A percentile compares a stretch with the other conserved stretches of the same genome.
Conservation (phyloP, 2,329 filamentous ascomycete species). For the Sclerotinia spermophila region DNA sequence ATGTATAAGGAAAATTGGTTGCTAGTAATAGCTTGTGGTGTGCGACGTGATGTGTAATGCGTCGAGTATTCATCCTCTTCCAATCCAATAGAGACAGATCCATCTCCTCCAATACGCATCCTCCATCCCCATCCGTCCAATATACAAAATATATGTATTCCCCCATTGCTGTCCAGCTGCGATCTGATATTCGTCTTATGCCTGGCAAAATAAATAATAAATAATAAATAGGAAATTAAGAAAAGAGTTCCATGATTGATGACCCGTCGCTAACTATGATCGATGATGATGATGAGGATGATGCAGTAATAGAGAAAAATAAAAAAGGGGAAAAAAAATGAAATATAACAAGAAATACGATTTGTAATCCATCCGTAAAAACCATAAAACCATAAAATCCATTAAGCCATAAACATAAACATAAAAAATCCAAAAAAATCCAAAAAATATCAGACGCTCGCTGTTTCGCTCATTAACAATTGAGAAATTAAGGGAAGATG, state of each 20-base stretch:
- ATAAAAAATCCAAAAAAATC: slow-evolving; percentile 36
- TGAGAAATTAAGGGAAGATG: slow-evolving; percentile 36
- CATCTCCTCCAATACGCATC: slow-evolving; percentile 11
- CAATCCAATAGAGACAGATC: slow-evolving; percentile 16
- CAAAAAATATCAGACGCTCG: slow-evolving; percentile 33
- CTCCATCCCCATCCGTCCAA: slow-evolving; percentile 9
- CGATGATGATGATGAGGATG: slow-evolving; percentile 17
- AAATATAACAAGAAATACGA: slow-evolving; percentile 7
- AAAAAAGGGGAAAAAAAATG: slow-evolving; percentile 3
- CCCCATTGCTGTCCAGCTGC: slow-evolving; percentile 19
- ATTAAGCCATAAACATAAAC: slow-evolving; percentile 37
- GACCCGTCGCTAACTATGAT: slow-evolving; percentile 22
- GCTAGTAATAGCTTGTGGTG: slow-evolving; percentile 17
- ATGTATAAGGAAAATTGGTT: slow-evolving; percentile 17
- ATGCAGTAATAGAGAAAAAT: slow-evolving; percentile 13
- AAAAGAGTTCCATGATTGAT: slow-evolving; percentile 18
- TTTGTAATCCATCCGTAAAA: slow-evolving; percentile 11
- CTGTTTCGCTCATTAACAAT: slow-evolving; percentile 32
- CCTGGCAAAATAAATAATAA: slow-evolving; percentile 12
- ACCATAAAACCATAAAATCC: slow-evolving; percentile 24
- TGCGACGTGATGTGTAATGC: slow-evolving; percentile 9
- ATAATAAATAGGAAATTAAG: slow-evolving; percentile 13
- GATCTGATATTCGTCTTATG: slow-evolving; percentile 19
- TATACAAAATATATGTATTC: slow-evolving; percentile 16
- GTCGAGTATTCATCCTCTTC: slow-evolving; percentile 6